A percentile compares a stretch with the other conserved stretches of the same genome.
Conservation (phyloP, 805 yeast genomes). For the Candida corydali region DNA sequence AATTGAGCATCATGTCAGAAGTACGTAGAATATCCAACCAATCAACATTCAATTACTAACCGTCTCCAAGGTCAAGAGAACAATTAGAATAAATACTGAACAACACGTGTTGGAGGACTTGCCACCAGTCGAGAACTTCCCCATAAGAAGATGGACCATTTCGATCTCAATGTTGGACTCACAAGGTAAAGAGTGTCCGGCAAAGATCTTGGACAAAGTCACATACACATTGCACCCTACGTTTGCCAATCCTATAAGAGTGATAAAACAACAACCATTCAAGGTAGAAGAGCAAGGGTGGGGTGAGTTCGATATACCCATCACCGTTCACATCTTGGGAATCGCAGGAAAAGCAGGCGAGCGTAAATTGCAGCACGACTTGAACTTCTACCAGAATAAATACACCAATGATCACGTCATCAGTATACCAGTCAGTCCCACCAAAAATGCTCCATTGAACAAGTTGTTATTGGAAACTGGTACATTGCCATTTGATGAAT, state of each 20-base stretch:
- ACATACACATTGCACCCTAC: conserved; percentile 95
- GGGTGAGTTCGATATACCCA: conserved; percentile 94
- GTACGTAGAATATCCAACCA: conserved; percentile 5
- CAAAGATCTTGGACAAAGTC: conserved; percentile 84
- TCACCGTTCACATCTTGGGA: conserved; percentile 63
- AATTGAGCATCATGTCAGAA: conserved; percentile 5
- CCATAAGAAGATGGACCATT: conserved; percentile 92
- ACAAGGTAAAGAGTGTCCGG: conserved; percentile 80
- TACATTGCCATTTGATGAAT: conserved; percentile 56
- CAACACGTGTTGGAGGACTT: conserved; percentile 79
- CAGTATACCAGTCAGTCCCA: conserved; percentile 58
- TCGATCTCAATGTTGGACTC: conserved; percentile 71
- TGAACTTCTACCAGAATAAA: conserved; percentile 75
- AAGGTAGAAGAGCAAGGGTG: conserved; percentile 90
- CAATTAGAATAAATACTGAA: conserved; percentile 79
- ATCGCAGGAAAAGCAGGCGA: conserved; percentile 80
- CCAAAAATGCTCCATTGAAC: conserved; percentile 63
- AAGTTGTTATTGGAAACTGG: conserved; percentile 78
- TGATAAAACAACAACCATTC: conserved; percentile 80
- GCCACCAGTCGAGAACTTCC: conserved; percentile 85
- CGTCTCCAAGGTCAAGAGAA: conserved; percentile 62
- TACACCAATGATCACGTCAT: conserved; percentile 77
- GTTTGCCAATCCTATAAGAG: conserved; percentile 81
- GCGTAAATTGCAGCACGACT: conserved; percentile 79
- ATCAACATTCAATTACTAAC: too few relatives aligned